Base-by-base conservation (phyloP, 345 rosid genomes). In the Gossypium mustelinum region DNA sequence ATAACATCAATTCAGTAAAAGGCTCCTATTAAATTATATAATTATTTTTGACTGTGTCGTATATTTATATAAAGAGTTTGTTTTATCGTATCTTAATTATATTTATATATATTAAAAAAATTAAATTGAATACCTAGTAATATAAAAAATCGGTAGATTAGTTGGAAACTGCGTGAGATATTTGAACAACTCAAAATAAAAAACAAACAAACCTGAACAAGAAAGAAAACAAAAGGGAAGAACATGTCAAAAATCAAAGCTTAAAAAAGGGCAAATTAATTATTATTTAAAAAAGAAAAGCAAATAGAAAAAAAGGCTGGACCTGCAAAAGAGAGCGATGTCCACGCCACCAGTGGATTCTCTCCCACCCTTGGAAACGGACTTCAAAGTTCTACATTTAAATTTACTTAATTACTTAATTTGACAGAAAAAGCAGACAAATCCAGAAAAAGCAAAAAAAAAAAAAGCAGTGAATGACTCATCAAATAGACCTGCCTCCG, bases 381-480 rank as follows among this genome's bases (percentile, higher is more conserved):
- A 83, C 72, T 76, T 78, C 64, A 83, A 85, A 80, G 4, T 51
- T 70, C 2, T 44, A 17, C 0, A 54, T 43, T 85, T 76, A 81
- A 85, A 81, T 83, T 73, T 72, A 80, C 85, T 80, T 81, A 79
- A 81, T 82, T 74, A 56, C 60, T 59, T 11, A 12, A 25, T 12
- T 24, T 52, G 78, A 69, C 73, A 59, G 65, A 60, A 48, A 67
- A 62, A 24, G 65, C 39, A 41, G 9, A 61, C 20, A 52, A 12
- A 29, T 6, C 25, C 14, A 6, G 48, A 54, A 4, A 61, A 7
- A 25, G 57, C 14, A 25, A 44, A 68, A 34, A 34, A 34, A 34
- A 4, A 25, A 25, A 12, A 60, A 70, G 47, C 75, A 68, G 80
- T 9, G 27, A 20, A 73, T 45, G 77, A 74, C 61, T 51, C 63